Evolutionary conservation across 352 stramenopile genomes (phyloP).

Genomic region (Elongisporangium prolatum): DNA sequence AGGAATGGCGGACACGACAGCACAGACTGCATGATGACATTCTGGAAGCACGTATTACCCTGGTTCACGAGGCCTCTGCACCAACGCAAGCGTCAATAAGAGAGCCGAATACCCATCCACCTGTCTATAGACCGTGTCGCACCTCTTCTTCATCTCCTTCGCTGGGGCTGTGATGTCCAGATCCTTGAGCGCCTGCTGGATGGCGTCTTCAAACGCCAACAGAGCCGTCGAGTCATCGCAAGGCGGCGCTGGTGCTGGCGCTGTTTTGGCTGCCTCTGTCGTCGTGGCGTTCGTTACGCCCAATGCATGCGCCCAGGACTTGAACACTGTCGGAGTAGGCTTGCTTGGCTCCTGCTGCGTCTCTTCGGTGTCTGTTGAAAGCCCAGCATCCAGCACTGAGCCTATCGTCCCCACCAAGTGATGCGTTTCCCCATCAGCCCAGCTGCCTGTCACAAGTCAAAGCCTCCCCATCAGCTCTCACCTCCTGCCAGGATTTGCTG

Average conservation of each 20-base stretch:
- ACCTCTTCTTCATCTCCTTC: slow-evolving; percentile 85
- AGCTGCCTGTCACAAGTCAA: background rate
- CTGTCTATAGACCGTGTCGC: background rate
- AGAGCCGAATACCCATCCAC: slow-evolving; percentile 3
- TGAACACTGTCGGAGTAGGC: slow-evolving; percentile 14
- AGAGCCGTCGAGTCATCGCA: slow-evolving; percentile 11
- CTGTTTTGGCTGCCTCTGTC: background rate
- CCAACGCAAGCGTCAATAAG: background rate
- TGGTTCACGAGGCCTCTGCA: slow-evolving; percentile 75
- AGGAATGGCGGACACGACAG: slow-evolving; percentile 73
- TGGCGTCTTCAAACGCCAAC: slow-evolving; percentile 55
- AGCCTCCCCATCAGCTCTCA: slow-evolving; percentile 12
- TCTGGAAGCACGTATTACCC: slow-evolving; percentile 88
- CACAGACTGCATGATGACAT: slow-evolving; percentile 83
- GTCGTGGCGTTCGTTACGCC: slow-evolving; percentile 22
- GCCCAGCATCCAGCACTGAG: slow-evolving; percentile 1
- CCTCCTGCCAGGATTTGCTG: slow-evolving; percentile 37
- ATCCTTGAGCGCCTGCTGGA: slow-evolving; percentile 50
- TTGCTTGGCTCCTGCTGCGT: slow-evolving; percentile 5
- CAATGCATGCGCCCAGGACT: slow-evolving; percentile 61
- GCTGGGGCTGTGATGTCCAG: slow-evolving; percentile 57
- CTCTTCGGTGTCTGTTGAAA: slow-evolving; percentile 15
- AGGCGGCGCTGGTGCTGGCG: slow-evolving; percentile 2
- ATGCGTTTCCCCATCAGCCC: background rate
- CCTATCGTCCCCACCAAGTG: background rate